These are phyloP conservation scores for Schizonepeta tenuifolia DNA, from an alignment of 257 asterid genomes.

Conservation along the genomic window DNA sequence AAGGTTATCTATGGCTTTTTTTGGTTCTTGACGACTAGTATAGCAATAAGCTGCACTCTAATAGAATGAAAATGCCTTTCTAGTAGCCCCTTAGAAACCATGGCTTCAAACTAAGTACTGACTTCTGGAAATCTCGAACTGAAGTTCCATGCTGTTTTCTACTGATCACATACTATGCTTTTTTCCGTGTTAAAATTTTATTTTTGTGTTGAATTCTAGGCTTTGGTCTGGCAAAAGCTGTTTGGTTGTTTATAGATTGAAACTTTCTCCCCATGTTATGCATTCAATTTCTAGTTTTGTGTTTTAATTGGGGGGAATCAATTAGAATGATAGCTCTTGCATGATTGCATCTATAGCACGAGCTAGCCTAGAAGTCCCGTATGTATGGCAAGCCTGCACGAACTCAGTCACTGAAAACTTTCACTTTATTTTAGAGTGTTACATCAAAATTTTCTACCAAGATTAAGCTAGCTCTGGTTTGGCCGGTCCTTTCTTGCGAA, in stretches of 20 bases:
- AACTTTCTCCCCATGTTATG: neutral
- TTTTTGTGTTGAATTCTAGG: slow-evolving; percentile 2
- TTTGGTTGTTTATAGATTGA: slow-evolving; percentile 1
- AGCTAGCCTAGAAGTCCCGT: slow-evolving; percentile 14
- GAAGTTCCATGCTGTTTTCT: neutral
- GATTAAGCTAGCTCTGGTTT: slow-evolving; percentile 23
- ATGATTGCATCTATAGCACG: slow-evolving; percentile 8
- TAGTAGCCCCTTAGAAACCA: slow-evolving; percentile 12
- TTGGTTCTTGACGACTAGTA: slow-evolving; percentile 19
- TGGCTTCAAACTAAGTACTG: neutral
- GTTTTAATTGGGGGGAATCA: slow-evolving; percentile 21
- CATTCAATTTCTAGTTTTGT: neutral
- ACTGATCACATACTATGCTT: slow-evolving; percentile 17
- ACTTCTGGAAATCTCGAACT: neutral
- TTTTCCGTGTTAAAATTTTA: neutral
- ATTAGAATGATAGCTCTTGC: slow-evolving; percentile 13
- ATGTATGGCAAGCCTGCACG: slow-evolving; percentile 7
- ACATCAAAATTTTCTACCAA: slow-evolving; percentile 13
- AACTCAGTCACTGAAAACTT: slow-evolving; percentile 3
- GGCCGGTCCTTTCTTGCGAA: neutral
- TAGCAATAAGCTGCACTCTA: slow-evolving; percentile 12
- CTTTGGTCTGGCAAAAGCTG: slow-evolving; percentile 5
- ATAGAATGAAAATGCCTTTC: slow-evolving; percentile 13
- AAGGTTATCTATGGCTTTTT: slow-evolving; percentile 52
- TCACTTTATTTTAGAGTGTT: slow-evolving; percentile 17